Evolutionary conservation across 306 rosid species (phyloP).

Genomic region (Coriaria nepalensis): DNA sequence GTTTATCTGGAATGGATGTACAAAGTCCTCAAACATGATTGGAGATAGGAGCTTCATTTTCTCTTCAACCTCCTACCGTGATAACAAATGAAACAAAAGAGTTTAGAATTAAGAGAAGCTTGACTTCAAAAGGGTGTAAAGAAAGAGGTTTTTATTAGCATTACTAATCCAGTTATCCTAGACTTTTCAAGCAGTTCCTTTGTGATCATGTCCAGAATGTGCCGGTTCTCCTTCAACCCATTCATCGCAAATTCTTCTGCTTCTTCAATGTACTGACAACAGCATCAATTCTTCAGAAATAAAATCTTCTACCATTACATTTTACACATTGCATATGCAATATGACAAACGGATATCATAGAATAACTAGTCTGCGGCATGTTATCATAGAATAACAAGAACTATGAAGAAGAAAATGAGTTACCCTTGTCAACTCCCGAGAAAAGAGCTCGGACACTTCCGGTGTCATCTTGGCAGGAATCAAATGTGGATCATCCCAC

Average conservation of each 20-base stretch:
- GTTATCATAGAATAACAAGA: constrained; percentile 16
- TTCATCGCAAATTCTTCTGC: constrained; percentile 81
- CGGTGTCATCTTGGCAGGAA: constrained; percentile 65
- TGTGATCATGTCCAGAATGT: constrained; percentile 62
- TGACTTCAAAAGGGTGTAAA: no score
- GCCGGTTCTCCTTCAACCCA: constrained; percentile 67
- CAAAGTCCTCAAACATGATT: constrained; percentile 78
- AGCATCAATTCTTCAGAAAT: constrained; percentile 14
- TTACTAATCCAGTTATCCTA: constrained; percentile 86
- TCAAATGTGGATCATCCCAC: constrained; percentile 96
- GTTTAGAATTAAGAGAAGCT: no score
- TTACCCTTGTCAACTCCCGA: constrained; percentile 94
- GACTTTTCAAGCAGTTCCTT: constrained; percentile 67
- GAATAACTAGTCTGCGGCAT: not conserved
- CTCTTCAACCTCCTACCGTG: constrained; percentile 66
- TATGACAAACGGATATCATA: no score
- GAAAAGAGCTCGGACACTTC: constrained; percentile 93
- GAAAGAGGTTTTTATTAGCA: not conserved
- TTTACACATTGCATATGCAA: no score
- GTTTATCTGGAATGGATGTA: constrained; percentile 67
- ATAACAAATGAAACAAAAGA: no score
- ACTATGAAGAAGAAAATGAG: constrained; percentile 14
- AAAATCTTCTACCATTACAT: no score
- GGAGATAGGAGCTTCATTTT: constrained; percentile 63
- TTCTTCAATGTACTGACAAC: constrained; percentile 83